Base-by-base conservation (phyloP, 179 eudicot species). In the Vitellaria paradoxa region DNA sequence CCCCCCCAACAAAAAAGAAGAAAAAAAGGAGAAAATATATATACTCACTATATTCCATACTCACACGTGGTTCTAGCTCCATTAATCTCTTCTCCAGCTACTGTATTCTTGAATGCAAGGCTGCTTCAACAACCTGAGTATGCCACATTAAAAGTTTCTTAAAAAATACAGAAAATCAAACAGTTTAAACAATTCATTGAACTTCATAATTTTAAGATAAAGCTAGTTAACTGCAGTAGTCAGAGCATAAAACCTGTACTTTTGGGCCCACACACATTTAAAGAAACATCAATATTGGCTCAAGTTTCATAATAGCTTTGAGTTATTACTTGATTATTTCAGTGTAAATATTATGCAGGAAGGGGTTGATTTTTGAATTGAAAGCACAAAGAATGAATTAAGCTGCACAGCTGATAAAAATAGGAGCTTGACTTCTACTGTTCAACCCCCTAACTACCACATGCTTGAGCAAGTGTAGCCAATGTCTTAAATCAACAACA, bases 11-110 rank as follows among this genome's bases (percentile, higher is more conserved):
- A 30, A 30, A 30, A 30, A 30, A 67, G 4, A 24, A 1, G 75
- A 18, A 49, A 24, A 74, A 70, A 60, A n/a, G 40, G 79, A 56
- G 73, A 82, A 37, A 70, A 79, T 77, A 75, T 65, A 1, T 30
- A 78, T 85, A 89, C 88, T 87, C 89, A 92, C 90, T 85, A 85
- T 81, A 85, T 82, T 71, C 72, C 91, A 88, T 92, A 96, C 98
- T 96, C 93, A 95, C 99, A 86, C 90, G 96, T 82, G 99, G 99
- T 88, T 96, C 99, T 83, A 93, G 73, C 72, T 90, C 97, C 98
- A 90, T 88, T 88, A 96, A 80, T 78, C 92, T 84, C 57, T 82
- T 83, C 87, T 96, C 99, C 78, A 93, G 77, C 47, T 96, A 84
- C 78, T 93, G 97, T 77, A 92, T 90, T 76, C 99, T 84, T 73